These are phyloP conservation scores for Galerina sulciceps DNA, from an alignment of 768 basidiomycete species.

Conservation along the genomic window DNA sequence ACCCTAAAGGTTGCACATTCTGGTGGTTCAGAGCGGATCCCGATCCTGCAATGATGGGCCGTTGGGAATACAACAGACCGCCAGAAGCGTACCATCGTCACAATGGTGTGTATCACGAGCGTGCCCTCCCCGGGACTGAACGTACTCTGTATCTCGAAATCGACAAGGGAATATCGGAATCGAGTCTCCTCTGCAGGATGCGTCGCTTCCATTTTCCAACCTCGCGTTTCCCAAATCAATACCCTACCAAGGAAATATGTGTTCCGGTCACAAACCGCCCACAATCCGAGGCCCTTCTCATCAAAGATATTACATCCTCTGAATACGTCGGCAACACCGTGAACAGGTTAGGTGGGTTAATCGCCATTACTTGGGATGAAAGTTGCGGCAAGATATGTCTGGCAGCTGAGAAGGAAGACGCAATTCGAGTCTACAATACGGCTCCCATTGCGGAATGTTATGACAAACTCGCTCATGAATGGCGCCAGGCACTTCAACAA, in stretches of 20 bases:
- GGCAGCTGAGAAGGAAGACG: conserved; percentile 15
- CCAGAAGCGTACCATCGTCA: conserved; percentile 20
- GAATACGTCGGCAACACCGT: conserved; percentile 18
- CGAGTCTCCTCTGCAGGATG: conserved; percentile 38
- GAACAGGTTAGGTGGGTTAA: conserved; percentile 34
- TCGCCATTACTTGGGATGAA: conserved; percentile 70
- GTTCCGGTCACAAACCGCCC: conserved; percentile 18
- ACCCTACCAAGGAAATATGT: conserved; percentile 17
- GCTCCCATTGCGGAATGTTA: conserved; percentile 22
- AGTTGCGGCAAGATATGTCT: conserved; percentile 54
- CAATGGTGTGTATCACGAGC: conserved; percentile 27
- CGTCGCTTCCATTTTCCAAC: conserved; percentile 42
- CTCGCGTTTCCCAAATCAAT: conserved; percentile 18
- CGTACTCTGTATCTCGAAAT: conserved; percentile 47
- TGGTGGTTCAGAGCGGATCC: conserved; percentile 25
- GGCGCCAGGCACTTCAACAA: conserved; percentile 2
- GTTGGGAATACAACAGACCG: conserved; percentile 4
- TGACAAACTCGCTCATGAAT: conserved; percentile 19
- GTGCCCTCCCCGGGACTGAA: conserved; percentile 45
- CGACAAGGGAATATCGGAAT: conserved; percentile 27
- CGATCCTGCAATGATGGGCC: conserved; percentile 1
- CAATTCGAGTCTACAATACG: conserved; percentile 16
- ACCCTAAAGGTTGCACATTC: conserved; percentile 26
- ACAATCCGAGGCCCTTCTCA: conserved; percentile 10
- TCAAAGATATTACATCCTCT: conserved; percentile 19